phyloP scores from a whole-genome alignment of 805 yeast genomes.

The Saccharomycopsis fodiens region DNA sequence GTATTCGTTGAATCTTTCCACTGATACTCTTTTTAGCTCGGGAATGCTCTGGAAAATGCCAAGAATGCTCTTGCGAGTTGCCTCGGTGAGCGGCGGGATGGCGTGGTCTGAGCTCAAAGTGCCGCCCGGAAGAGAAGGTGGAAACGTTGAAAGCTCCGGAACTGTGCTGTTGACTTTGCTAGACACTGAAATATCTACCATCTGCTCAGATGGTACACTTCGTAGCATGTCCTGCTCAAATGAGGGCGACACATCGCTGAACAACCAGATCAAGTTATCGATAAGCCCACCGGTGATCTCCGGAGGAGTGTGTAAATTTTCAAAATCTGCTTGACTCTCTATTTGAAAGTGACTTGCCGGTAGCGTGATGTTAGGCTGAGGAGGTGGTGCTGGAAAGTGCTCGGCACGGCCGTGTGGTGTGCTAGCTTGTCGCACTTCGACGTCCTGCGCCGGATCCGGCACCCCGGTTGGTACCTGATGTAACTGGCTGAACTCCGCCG shows the following conservation, averaged over 20 bases:
- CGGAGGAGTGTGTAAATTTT: not conserved
- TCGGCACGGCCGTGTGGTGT: constrained; percentile 3
- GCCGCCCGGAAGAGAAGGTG: too few species aligned
- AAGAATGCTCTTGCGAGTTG: constrained; percentile 8
- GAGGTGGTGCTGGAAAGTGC: constrained; percentile 8
- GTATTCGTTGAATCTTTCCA: constrained; percentile 11
- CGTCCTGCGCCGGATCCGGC: too few species aligned
- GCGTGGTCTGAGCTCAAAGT: too few species aligned
- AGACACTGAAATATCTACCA: not conserved
- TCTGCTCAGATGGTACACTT: not conserved
- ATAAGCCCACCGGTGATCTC: constrained; percentile 16
- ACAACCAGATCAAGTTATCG: constrained; percentile 18
- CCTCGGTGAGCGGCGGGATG: not conserved
- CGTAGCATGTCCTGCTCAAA: not conserved
- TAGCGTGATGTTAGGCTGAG: constrained; percentile 7
- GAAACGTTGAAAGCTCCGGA: not conserved
- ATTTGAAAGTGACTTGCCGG: not conserved
- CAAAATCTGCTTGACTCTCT: not conserved
- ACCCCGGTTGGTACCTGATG: too few species aligned
- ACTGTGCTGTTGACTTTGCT: not conserved
- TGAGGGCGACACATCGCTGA: constrained; percentile 11
- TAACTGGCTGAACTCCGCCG: too few species aligned
- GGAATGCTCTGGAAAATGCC: constrained; percentile 1
- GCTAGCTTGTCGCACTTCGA: not conserved
- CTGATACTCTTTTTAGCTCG: constrained; percentile 1